phyloP scores from a whole-genome alignment of 257 asterid species.

The Solanum appendiculatum region DNA sequence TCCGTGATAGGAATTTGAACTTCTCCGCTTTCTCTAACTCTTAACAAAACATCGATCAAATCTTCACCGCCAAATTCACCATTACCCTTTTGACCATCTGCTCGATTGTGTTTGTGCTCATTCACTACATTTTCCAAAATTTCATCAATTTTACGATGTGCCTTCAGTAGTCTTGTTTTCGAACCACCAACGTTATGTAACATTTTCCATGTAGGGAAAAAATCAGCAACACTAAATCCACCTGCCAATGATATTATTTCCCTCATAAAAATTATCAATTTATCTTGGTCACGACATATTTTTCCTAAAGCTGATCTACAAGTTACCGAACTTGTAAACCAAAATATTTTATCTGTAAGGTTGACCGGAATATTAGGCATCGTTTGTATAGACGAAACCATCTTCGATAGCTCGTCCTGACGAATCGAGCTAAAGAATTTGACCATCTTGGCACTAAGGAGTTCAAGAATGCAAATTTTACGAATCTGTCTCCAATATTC shows the following conservation, averaged over 20 bases:
- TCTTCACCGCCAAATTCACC: not conserved
- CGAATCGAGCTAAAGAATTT: slow-evolving; percentile 2
- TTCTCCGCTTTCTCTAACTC: not conserved
- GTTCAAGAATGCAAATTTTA: slow-evolving; percentile 8
- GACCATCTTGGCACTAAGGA: slow-evolving; percentile 5
- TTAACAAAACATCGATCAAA: slow-evolving; percentile 2
- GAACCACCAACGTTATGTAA: not conserved
- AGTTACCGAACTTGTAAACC: not conserved
- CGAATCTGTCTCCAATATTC: slow-evolving; percentile 9
- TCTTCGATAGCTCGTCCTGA: not conserved
- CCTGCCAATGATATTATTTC: not conserved
- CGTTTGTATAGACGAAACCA: not conserved
- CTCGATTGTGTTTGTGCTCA: slow-evolving; percentile 1
- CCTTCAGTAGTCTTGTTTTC: not conserved
- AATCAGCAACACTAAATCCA: not conserved
- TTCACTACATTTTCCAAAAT: not conserved
- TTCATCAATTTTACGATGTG: not conserved
- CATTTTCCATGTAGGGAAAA: not conserved
- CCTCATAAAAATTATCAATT: not conserved
- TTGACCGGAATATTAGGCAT: not conserved
- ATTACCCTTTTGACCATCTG: not conserved
- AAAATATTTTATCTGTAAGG: not conserved
- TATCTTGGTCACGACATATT: not conserved
- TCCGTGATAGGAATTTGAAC: not conserved
- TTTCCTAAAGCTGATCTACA: not conserved